Evolutionary conservation across 495 filamentous ascomycete species (phyloP).

Genomic region (Aspergillus incahuasiensis): DNA sequence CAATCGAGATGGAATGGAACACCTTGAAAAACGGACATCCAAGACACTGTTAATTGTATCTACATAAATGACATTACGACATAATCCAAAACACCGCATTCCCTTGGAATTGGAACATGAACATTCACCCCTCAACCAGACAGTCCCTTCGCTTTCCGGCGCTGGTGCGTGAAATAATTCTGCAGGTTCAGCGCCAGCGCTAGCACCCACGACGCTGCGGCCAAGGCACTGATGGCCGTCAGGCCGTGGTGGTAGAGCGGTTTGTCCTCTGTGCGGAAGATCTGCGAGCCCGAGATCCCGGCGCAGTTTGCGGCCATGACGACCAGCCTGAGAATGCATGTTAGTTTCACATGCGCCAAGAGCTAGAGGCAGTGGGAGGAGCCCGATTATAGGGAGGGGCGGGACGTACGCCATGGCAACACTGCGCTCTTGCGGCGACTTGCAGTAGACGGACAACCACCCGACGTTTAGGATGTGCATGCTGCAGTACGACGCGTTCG

Average conservation of each 20-base stretch:
- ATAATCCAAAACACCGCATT: background rate
- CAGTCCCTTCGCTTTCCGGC: background rate
- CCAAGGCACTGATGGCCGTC: constrained; percentile 31
- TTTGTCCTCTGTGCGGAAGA: constrained; percentile 49
- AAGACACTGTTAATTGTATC: background rate
- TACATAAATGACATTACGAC: constrained; percentile 1
- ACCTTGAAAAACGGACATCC: background rate
- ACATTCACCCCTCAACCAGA: background rate
- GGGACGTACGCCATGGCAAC: constrained; percentile 48
- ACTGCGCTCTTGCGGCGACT: constrained; percentile 42
- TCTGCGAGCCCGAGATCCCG: constrained; percentile 50
- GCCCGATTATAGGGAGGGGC: too few species aligned
- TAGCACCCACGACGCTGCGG: constrained; percentile 30
- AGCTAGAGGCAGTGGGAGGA: too few species aligned
- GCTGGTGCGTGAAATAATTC: background rate
- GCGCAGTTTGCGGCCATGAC: constrained; percentile 53
- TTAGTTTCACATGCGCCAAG: constrained; percentile 10
- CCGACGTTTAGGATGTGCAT: constrained; percentile 47
- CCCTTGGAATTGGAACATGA: background rate
- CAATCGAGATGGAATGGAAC: background rate
- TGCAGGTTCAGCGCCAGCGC: constrained; percentile 8
- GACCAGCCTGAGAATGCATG: constrained; percentile 31
- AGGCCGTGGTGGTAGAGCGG: constrained; percentile 46
- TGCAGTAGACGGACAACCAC: constrained; percentile 46
- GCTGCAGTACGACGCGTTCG: constrained; percentile 47